Evolutionary conservation across 176 grass and related monocot species (phyloP).

Genomic region (Secale cereale): DNA sequence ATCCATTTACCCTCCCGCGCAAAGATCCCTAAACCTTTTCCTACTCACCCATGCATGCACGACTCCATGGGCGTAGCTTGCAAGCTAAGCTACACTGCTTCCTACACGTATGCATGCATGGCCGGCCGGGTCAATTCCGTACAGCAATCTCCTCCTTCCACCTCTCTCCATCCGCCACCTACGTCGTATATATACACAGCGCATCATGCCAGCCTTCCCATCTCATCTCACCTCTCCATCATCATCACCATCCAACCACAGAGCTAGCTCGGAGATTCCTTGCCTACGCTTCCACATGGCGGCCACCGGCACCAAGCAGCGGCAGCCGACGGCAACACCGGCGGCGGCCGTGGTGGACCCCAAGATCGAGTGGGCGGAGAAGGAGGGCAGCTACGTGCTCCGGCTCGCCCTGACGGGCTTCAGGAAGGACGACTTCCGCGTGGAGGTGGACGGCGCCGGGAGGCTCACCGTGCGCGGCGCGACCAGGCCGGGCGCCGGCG

Average conservation of each 20-base stretch:
- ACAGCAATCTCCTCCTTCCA: too few relatives aligned
- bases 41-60: too few relatives aligned
- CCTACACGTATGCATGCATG: not conserved
- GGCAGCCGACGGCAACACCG: not conserved
- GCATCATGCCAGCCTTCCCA: not conserved
- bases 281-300: not conserved
- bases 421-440: conserved; percentile 55
- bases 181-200: not conserved
- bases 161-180: not conserved
- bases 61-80: too few relatives aligned
- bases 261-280: not conserved
- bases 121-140: too few relatives aligned
- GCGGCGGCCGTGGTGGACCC: not conserved
- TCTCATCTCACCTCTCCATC: too few relatives aligned
- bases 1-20: not conserved
- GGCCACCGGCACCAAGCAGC: not conserved
- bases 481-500: not conserved
- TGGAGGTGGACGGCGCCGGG: conserved; percentile 42
- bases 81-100: too few relatives aligned
- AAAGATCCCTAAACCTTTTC: not conserved
- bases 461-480: conserved; percentile 39
- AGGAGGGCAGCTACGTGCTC: not conserved
- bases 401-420: conserved; percentile 29
- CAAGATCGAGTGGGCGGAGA: not conserved
- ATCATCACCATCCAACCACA: too few relatives aligned